Evolutionary conservation across 2,329 filamentous ascomycete genomes (phyloP), one percentile per base, ranked within the genome.

Genomic region (Aspergillus cejpii): DNA sequence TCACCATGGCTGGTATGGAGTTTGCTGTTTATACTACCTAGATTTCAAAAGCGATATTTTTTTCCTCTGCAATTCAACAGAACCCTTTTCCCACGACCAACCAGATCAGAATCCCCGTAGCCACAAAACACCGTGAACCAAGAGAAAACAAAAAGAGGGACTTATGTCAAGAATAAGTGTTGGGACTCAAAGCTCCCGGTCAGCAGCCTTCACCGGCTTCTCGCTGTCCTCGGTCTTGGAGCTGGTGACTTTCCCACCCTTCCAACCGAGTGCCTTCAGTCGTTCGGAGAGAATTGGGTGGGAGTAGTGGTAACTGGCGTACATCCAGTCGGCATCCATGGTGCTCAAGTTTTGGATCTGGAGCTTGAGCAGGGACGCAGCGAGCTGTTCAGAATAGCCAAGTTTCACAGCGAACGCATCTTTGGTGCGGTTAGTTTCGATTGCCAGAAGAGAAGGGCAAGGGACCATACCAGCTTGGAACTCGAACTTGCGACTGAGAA

Each of bases 261-360:
- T 82, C 90, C 91, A 98, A 53, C 87, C 84, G 49, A 98, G 78
- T 1, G 91, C 92, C 68, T 86, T 87, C 59, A 98, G 76, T 60
- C 92, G 82, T 77, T 98, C 94, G 1, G 90, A 86, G 55, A 98
- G 75, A 55, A 97, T 96, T 1, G 92, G 92, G 71, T 98, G 92
- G 19, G 91, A 96, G 77, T 94, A 96, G 73, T 98, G 90, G 76
- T 97, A 98, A 71, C 85, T 94, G 43, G 92, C 92, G 69, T 94
- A 98, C 79, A 96, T 82, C 85, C 87, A 94, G 71, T 98, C 94
- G 21, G 92, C 92, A 60, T 98, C 92, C 91, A 98, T 97, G 50
- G 87, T 94, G 70, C 88, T 94, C 56, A 98, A 77, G 65, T 98
- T 98, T 74, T 97, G 90, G 61, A 96, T 88, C 72, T 98, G 94